Evolutionary conservation across 306 rosid genomes (phyloP), one percentile per base, ranked within the genome.

Genomic region (Sicyos baderoa): DNA sequence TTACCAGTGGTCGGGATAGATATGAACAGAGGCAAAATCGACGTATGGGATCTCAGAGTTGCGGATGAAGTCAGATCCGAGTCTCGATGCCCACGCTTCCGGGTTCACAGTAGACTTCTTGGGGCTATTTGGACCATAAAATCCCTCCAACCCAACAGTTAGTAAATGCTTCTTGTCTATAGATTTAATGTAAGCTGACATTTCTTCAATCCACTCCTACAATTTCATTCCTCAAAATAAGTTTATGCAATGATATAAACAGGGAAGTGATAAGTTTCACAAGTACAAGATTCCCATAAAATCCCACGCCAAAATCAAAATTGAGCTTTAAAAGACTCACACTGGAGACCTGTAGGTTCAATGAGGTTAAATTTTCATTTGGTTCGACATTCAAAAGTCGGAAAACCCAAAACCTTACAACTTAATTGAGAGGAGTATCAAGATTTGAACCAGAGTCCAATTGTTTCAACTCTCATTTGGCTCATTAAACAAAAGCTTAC

Each of bases 161-260:
- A 90, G 68, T 64, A 93, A 78, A 84, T 93, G 99, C 37, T 81
- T 91, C 87, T 86, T 90, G 94, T 93, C 99, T n/a, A 93, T 86
- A 63, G 85, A 74, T 85, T 93, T 93, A 69, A 88, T 82, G 61
- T 82, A 90, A 73, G 84, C 73, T 44, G 99, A 81, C 99, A 93
- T 93, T 85, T 93, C 99, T 82, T 88, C 97, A 44, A 93, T 82
- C 99, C 99, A 93, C 13, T 81, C 96, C 99, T 93, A 86, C 77
- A 81, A 64, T 77, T 81, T 16, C 65, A 78, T 45, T 76, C 60
- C 50, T 72, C 35, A 54, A 13, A 2, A 56, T 54, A 21, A 55
- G 54, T 44, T 40, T 25, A 57, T 57, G 63, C 63, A 13, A 12
- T 2, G 62, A 23, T 23, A 23, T 56, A 54, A 11, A 13, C 14